Conservation (phyloP, 371 early-diverging fungal species). For the Encephalitozoon hellem region DNA sequence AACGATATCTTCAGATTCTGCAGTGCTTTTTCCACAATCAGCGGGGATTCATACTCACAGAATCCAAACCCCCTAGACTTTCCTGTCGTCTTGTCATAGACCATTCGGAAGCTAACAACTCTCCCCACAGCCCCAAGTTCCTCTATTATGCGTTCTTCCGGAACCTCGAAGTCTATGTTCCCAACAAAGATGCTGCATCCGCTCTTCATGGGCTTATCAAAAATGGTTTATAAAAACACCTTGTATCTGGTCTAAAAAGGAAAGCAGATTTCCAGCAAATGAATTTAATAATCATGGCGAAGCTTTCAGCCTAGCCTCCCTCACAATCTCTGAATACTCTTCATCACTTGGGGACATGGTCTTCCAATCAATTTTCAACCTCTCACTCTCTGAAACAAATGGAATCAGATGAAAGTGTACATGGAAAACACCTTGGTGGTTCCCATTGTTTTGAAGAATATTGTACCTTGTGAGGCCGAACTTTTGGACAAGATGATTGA, state of each 20-base stretch:
- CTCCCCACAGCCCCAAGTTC: slow-evolving; percentile 60
- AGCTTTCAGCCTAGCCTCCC: neutral
- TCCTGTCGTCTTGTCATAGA: slow-evolving; percentile 60
- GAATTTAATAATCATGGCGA: neutral
- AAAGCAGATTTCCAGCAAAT: neutral
- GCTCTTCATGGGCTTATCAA: slow-evolving; percentile 48
- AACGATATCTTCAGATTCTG: slow-evolving; percentile 59
- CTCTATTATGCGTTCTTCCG: slow-evolving; percentile 59
- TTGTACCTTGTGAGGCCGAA: slow-evolving; percentile 53
- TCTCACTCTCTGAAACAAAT: slow-evolving; percentile 18
- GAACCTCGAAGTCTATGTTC: slow-evolving; percentile 62
- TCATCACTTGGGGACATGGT: slow-evolving; percentile 3
- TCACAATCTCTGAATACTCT: slow-evolving; percentile 20
- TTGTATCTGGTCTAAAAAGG: neutral
- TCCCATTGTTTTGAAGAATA: slow-evolving; percentile 59
- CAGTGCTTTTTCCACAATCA: slow-evolving; percentile 61
- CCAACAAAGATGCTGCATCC: slow-evolving; percentile 62
- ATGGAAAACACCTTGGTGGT: slow-evolving; percentile 57
- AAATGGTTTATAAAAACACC: slow-evolving; percentile 2
- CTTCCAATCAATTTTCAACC: slow-evolving; percentile 30
- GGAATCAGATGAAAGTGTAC: slow-evolving; percentile 61
- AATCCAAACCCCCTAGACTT: slow-evolving; percentile 63
- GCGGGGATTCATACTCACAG: slow-evolving; percentile 61
- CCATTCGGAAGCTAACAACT: slow-evolving; percentile 59
- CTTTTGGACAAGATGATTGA: slow-evolving; percentile 38